phyloP scores from a whole-genome alignment of 176 grass and related monocot genomes.

The Carex pumila region DNA sequence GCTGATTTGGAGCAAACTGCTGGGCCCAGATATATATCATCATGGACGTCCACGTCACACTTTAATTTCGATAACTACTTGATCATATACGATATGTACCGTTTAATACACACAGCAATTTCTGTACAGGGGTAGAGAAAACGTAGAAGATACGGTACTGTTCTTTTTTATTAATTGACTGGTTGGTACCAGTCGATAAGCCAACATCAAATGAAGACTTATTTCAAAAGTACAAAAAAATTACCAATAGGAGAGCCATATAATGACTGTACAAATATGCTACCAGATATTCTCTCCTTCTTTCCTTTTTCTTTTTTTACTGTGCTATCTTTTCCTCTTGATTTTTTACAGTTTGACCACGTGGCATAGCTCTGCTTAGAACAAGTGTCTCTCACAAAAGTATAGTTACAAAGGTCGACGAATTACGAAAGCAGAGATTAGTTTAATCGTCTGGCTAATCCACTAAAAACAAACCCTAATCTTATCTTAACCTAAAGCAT shows the following conservation, averaged over 20 bases:
- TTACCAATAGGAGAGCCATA: neutral
- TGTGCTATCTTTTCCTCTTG: neutral
- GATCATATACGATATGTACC: neutral
- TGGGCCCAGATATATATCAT: neutral
- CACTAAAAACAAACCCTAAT: neutral
- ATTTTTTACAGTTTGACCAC: neutral
- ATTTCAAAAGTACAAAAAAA: slow-evolving; percentile 6
- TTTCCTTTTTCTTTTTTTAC: neutral
- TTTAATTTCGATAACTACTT: neutral
- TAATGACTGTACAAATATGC: neutral
- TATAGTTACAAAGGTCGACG: neutral
- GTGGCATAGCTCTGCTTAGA: neutral
- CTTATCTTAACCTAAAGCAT: slow-evolving; percentile 23
- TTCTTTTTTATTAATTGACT: slow-evolving; percentile 3
- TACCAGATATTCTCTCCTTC: slow-evolving; percentile 2
- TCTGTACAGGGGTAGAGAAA: neutral
- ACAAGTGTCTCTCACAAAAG: slow-evolving; percentile 4
- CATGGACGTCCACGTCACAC: slow-evolving; percentile 21
- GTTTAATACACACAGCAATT: neutral
- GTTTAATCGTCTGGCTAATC: neutral
- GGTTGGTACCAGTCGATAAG: slow-evolving; percentile 9
- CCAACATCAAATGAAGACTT: slow-evolving; percentile 11
- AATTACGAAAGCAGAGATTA: slow-evolving; percentile 22
- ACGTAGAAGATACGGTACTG: slow-evolving; percentile 2
- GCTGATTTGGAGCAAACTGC: slow-evolving; percentile 22